Evolutionary conservation across 192 early-diverging fungal genomes (phyloP), one percentile per base, ranked within the genome.

Genomic region (Coemansia guatemalensis): DNA sequence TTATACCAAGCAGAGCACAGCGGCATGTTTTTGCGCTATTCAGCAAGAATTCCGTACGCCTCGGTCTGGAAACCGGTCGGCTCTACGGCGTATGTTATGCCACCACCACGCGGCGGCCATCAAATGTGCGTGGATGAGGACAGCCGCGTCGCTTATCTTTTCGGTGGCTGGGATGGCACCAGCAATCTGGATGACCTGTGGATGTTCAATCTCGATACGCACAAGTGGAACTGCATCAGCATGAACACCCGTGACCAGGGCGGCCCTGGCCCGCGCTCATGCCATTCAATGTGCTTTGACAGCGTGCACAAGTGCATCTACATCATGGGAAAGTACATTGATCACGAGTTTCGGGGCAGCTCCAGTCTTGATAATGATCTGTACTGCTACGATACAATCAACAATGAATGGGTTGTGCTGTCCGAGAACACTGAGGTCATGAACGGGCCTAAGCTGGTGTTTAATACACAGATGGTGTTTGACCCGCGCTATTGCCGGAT

Each of bases 161-260:
- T 93, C 72, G 97, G 95, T 20, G 97, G 97, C 6, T 99, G 95
- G 95, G 89, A 95, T 83, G 97, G 97, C 6, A 73, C 83, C 12
- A 82, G 84, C 26, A 93, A 96, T 62, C 73, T 98, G 52, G 81
- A 88, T 8, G 97, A 99, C 73, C 89, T 99, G 65, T 99, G 97
- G 97, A 78, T 72, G 47, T 92, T 84, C 56, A 78, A 86, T 56
- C 83, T 90, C 21, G 69, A 80, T 17, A 69, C 73, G 0, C 66
- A 81, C 12, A 74, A 69, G 52, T 97, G 96, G 96, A 83, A 65
- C 17, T 85, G 90, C 49, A 82, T 97, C 23, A 90, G 88, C 69
- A 47, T 70, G 29, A 89, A 95, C 67, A 95, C 95, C 5, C 67
- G 79, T 66, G 69, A 82, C 23, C 73, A 92, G 64, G 89, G 90